phyloP scores from a whole-genome alignment of 2,329 filamentous ascomycete genomes.

The Stemphylium vesicarium region DNA sequence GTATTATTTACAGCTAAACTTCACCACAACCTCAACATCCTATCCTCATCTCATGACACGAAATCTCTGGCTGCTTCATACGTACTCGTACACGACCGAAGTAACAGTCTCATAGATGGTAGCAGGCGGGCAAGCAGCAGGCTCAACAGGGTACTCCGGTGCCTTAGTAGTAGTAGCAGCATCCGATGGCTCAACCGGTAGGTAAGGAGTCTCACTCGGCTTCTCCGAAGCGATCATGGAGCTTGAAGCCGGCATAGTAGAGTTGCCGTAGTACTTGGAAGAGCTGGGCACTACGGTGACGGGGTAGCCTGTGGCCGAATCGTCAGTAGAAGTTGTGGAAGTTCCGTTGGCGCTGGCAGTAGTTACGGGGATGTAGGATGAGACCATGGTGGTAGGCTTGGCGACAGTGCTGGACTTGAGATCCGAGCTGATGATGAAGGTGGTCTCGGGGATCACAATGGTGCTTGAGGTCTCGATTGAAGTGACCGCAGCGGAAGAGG shows the following conservation, averaged over 20 bases:
- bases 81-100: background rate
- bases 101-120: slow-evolving; percentile 8
- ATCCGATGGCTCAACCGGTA: background rate
- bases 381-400: slow-evolving; percentile 3
- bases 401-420: background rate
- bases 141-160: slow-evolving; percentile 1
- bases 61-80: background rate
- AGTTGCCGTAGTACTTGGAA: slow-evolving; percentile 5
- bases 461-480: slow-evolving; percentile 2
- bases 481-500: background rate
- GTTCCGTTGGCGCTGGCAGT: slow-evolving; percentile 2
- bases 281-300: background rate
- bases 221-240: background rate
- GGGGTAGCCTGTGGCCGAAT: slow-evolving; percentile 1
- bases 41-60: background rate
- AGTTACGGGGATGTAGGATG: slow-evolving; percentile 3
- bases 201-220: slow-evolving; percentile 7
- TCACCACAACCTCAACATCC: background rate
- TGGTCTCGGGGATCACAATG: background rate
- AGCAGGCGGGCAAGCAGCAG: slow-evolving; percentile 4
- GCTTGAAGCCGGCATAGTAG: slow-evolving; percentile 1
- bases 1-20: background rate
- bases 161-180: slow-evolving; percentile 3
- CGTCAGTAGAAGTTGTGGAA: background rate
- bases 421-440: too few species aligned